Evolutionary conservation across 2,329 filamentous ascomycete genomes (phyloP), one percentile per base, ranked within the genome.

Genomic region (Neopestalotiopsis rosae): DNA sequence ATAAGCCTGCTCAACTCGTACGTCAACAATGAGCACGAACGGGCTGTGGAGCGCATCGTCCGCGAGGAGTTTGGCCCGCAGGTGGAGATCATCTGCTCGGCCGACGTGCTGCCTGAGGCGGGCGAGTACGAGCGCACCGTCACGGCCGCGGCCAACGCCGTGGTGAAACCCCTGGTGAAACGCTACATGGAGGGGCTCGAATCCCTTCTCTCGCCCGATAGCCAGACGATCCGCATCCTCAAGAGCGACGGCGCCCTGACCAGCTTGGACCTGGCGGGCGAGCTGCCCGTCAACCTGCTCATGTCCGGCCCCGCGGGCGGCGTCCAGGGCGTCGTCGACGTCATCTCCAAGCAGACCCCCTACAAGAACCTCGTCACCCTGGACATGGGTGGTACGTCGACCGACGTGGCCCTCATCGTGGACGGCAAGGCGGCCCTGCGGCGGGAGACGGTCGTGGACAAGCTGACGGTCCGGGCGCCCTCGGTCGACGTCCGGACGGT

Each of bases 261-360:
- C 0, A 84, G 82, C 14, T 72, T 85, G 2, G 76, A 79, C 2
- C 75, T 85, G 14, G 84, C 83, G 1, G 81, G 80, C 1, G 79
- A 85, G 66, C 72, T 83, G 1, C 84, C 84, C 0, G 84, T 86
- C n/a, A 82, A 82, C 64, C 82, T 85, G 42, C 74, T 85, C 17
- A 85, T 85, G 82, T 84, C 82, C 32, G 84, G 83, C 0, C 83
- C 84, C 1, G 84, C 84, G n/a, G 84, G 84, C 52, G 84, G 84
- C n/a, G 84, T 83, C 10, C 82, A 82, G 61, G 83, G 83, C 17
- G 83, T 85, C 7, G 82, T 82, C 10, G 83, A 85, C 71, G 77
- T 83, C 10, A 80, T 86, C 1, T 78, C 83, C 9, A 81, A 79
- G 57, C 80, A 81, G 66, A 85, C 83, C 0, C 79, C 80, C 0